Conservation (phyloP, 139 green algal genomes). For the Astrephomene gubernaculifera region DNA sequence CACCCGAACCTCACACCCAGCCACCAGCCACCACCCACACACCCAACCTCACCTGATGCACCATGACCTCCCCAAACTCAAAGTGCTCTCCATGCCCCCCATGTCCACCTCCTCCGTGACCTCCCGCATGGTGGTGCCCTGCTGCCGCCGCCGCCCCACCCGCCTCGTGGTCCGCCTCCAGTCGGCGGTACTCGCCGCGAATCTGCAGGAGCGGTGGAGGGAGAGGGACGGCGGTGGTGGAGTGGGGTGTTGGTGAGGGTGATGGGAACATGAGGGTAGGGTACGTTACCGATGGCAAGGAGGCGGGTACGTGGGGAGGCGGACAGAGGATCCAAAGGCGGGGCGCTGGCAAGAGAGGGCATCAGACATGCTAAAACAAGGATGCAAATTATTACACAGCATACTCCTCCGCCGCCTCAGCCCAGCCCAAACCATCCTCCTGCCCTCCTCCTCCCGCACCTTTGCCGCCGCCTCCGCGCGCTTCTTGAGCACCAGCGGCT, state of each 20-base stretch:
- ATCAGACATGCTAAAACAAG: no score
- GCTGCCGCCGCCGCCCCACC: neutral
- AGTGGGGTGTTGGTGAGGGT: no score
- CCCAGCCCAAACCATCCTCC: neutral
- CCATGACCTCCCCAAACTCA: constrained; percentile 87
- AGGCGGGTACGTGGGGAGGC: no score
- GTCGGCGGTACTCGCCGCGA: constrained; percentile 21
- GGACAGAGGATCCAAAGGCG: no score
- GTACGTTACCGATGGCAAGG: no score
- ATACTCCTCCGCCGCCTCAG: neutral
- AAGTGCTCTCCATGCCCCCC: constrained; percentile 72
- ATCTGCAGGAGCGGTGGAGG: neutral
- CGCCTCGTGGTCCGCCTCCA: constrained; percentile 14
- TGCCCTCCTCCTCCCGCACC: no score
- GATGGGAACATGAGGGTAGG: no score
- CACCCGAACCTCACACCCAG: no score
- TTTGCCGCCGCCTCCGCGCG: constrained; percentile 69
- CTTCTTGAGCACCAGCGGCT: constrained; percentile 95
- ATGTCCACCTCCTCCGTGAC: constrained; percentile 16
- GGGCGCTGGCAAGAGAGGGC: no score
- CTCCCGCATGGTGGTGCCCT: neutral
- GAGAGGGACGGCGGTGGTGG: no score
- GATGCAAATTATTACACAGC: neutral
- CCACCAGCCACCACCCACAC: neutral
- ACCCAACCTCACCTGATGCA: constrained; percentile 52